Conservation (phyloP, 2,329 filamentous ascomycete genomes). For the Tolypocladium paradoxum region DNA sequence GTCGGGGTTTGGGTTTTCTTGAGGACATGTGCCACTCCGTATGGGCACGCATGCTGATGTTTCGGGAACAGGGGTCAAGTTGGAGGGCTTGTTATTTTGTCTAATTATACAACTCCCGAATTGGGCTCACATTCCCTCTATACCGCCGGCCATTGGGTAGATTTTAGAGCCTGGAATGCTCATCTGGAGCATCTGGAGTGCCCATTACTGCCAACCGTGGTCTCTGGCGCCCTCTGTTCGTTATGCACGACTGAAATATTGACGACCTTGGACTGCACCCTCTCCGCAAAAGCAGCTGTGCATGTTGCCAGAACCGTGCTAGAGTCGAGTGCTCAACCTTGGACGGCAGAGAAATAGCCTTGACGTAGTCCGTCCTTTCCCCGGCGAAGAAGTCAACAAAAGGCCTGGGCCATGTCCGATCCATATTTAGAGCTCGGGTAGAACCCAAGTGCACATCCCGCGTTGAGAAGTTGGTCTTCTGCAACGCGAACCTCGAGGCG, state of each 20-base stretch:
- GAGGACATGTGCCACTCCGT: too few species aligned
- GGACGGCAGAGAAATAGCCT: not conserved
- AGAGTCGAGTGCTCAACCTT: not conserved
- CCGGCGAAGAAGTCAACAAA: slow-evolving; percentile 1
- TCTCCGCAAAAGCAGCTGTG: not conserved
- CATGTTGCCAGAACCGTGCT: not conserved
- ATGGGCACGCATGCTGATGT: not conserved
- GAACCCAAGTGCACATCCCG: not conserved
- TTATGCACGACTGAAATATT: not conserved
- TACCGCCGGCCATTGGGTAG: not conserved
- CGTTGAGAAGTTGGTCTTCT: not conserved
- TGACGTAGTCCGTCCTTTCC: not conserved
- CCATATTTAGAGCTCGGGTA: not conserved
- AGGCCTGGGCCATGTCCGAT: slow-evolving; percentile 1
- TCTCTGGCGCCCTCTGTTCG: not conserved
- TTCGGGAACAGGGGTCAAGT: not conserved
- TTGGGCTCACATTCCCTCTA: not conserved
- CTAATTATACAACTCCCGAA: not conserved
- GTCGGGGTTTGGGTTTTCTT: not conserved
- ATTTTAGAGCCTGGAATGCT: not conserved
- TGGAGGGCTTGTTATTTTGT: not conserved
- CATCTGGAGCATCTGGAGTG: too few species aligned
- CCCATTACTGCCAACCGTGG: not conserved
- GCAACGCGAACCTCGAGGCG: not conserved
- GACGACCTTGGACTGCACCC: not conserved